Percentiles rank a stretch among this genome's conserved stretches.
phyloP scores from a whole-genome alignment of 192 early-diverging fungal genomes.

The Coemansia sp. region DNA sequence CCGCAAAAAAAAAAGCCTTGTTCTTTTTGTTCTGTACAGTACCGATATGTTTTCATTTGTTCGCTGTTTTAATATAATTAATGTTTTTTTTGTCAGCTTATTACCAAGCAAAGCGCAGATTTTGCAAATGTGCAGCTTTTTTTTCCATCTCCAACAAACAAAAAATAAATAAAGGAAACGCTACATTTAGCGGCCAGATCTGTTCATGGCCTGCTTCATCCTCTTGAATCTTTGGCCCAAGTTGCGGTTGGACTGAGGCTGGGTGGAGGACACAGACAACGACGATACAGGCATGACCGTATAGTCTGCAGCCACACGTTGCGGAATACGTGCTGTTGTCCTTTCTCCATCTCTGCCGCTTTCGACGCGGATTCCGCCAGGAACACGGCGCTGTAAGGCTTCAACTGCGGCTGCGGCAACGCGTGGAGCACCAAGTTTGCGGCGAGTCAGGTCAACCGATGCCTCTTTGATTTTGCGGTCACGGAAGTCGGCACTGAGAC shows the following conservation, averaged over 20 bases:
- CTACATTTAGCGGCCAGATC: constrained; percentile 18
- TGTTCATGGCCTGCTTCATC: constrained; percentile 42
- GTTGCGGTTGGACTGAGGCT: constrained; percentile 20
- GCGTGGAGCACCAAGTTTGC: constrained; percentile 7
- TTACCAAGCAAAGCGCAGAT: not conserved
- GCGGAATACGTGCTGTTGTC: constrained; percentile 39
- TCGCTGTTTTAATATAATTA: not conserved
- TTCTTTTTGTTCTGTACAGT: constrained; percentile 5
- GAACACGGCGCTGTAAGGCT: not conserved
- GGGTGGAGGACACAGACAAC: constrained; percentile 11
- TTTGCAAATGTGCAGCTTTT: not conserved
- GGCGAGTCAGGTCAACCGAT: constrained; percentile 12
- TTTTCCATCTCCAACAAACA: not conserved
- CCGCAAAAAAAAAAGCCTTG: not conserved
- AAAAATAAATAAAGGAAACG: not conserved
- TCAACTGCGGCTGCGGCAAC: not conserved
- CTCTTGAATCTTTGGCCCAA: constrained; percentile 29
- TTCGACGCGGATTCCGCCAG: constrained; percentile 29
- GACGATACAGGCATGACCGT: constrained; percentile 50
- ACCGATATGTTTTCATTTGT: not conserved
- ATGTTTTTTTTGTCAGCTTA: not conserved
- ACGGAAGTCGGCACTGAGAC: constrained; percentile 73
- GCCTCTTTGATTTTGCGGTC: constrained; percentile 52
- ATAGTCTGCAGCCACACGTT: constrained; percentile 42
- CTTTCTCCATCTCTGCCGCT: constrained; percentile 32